Percentiles rank a stretch among this genome's conserved stretches.
Conservation (phyloP, 129 eudicot genomes). For the Glebionis coronaria region DNA sequence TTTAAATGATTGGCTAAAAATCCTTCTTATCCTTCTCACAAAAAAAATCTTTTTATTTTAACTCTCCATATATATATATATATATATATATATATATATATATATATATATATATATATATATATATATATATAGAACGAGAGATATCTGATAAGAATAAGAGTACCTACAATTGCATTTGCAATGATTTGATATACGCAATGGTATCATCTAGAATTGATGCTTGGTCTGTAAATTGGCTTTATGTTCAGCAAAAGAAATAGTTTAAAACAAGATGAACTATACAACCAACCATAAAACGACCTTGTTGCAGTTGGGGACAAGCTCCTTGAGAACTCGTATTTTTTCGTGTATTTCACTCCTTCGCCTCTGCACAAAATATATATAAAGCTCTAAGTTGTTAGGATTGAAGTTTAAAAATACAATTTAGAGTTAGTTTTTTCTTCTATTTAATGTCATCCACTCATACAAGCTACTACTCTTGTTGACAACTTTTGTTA, state of each 20-base stretch:
- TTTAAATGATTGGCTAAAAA: too few species aligned
- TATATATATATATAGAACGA: background rate
- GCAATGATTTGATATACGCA: slow-evolving; percentile 19
- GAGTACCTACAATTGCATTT: slow-evolving; percentile 32
- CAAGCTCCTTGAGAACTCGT: slow-evolving; percentile 29
- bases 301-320: slow-evolving; percentile 41
- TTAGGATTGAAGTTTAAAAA: too few species aligned
- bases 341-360: slow-evolving; percentile 21
- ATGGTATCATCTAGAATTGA: slow-evolving; percentile 30
- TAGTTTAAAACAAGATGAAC: background rate
- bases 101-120: too few species aligned
- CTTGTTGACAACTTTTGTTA: background rate
- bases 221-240: slow-evolving; percentile 23
- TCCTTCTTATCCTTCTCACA: too few species aligned
- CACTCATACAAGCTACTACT: background rate
- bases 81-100: too few species aligned
- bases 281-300: background rate
- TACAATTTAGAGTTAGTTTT: too few species aligned
- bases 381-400: slow-evolving; percentile 6
- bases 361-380: slow-evolving; percentile 31
- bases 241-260: background rate
- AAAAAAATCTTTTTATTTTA: too few species aligned
- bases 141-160: background rate
- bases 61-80: too few species aligned
- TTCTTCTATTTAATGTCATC: too few species aligned